Evolutionary conservation across 108 stramenopile species (phyloP).

Genomic region (Schizochytrium sp.): DNA sequence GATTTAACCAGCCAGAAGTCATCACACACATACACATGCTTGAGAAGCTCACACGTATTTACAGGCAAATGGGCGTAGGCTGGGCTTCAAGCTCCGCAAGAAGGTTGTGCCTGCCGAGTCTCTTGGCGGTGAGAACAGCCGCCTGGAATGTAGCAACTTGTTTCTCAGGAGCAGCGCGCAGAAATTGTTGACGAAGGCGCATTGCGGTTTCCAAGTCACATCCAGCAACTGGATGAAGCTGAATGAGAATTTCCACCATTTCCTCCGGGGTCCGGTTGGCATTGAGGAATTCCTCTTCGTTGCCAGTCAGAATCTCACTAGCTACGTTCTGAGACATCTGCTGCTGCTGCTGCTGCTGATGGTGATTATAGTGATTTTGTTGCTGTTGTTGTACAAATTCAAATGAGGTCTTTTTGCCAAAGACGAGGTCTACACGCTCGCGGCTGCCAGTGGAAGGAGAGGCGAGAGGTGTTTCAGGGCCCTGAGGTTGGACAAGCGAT

Average conservation of each 20-base stretch:
- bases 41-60: neutral
- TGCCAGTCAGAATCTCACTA: too few relatives aligned
- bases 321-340: neutral
- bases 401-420: neutral
- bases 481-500: too few relatives aligned
- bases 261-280: neutral
- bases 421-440: too few relatives aligned
- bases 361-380: neutral
- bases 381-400: neutral
- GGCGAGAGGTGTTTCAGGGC: too few relatives aligned
- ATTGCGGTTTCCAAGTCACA: neutral
- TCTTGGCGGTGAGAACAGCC: neutral
- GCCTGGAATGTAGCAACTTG: slow-evolving; percentile 10
- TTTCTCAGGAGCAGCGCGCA: slow-evolving; percentile 14
- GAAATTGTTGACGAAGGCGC: slow-evolving; percentile 12
- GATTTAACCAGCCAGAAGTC: too few relatives aligned
- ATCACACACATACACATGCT: too few relatives aligned
- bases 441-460: too few relatives aligned
- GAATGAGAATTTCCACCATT: slow-evolving; percentile 43
- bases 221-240: neutral
- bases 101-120: slow-evolving; percentile 3
- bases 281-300: too few relatives aligned
- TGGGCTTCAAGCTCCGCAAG: neutral
- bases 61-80: neutral
- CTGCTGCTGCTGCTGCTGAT: neutral